Evolutionary conservation across 228 moss, liverwort and hornwort species (phyloP).

Genomic region (Sphagnum fallax): DNA sequence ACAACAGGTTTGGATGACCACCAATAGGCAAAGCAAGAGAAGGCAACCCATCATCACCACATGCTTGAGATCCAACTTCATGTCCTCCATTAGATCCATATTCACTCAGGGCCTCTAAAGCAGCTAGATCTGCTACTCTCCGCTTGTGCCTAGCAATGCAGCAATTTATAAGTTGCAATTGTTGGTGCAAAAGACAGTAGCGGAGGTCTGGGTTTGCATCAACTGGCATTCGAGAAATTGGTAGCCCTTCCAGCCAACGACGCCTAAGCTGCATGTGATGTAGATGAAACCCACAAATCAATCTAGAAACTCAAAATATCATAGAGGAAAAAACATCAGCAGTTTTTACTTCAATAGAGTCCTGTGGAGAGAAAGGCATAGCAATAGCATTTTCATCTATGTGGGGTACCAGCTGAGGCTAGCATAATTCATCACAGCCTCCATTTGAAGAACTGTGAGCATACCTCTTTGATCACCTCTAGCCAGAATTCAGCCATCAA

Average conservation of each 20-base stretch:
- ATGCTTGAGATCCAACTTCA: constrained; percentile 12
- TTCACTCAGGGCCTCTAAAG: constrained; percentile 43
- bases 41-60: not conserved
- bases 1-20: constrained; percentile 33
- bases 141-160: constrained; percentile 91
- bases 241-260: constrained; percentile 73
- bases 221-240: constrained; percentile 84
- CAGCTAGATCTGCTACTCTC: constrained; percentile 62
- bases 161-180: constrained; percentile 86
- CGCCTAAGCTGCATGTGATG: constrained; percentile 58
- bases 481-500: constrained; percentile 93
- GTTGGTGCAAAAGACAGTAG: constrained; percentile 89
- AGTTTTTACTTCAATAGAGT: no score
- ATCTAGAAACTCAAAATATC: not conserved
- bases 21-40: not conserved
- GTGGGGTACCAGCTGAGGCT: no score
- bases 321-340: not conserved
- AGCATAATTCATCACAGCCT: no score
- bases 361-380: no score
- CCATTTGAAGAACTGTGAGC: not conserved
- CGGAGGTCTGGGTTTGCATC: constrained; percentile 81
- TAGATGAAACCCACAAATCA: not conserved
- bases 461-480: constrained; percentile 77
- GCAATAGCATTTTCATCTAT: no score
- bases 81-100: constrained; percentile 25